Evolutionary conservation across 139 green algal genomes (phyloP), one percentile per base, ranked within the genome.

Genomic region (Gonium pectorale): DNA sequence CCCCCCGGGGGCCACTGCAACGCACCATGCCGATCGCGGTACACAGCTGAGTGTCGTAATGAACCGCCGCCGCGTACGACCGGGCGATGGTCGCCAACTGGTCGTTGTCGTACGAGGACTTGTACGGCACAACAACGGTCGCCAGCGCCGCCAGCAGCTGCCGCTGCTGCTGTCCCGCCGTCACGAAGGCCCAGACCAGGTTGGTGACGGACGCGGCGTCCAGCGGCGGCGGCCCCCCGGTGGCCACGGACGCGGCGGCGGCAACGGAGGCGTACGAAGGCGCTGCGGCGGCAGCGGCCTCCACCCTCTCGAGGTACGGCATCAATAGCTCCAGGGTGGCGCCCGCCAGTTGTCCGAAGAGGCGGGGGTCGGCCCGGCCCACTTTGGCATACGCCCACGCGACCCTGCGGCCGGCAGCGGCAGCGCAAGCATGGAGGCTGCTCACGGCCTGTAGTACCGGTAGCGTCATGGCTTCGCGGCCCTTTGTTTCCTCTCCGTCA

Each of bases 321-420:
- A 33, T 41, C 77, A 83, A n/a, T 5, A 66, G 17, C 31, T 5
- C 31, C 0, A 52, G 44, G 3, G 43, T 31, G 43, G 77, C 60
- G 19, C 43, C 62, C 1, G 77, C 31, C 2, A 83, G 29, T 2
- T 38, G 19, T 43, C 73, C 77, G 22, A 60, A 54, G 31, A 83
- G 62, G 46, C 62, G 62, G 2, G 27, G 3, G 4, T 73, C 60
- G 33, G n/a, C 27, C 3, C 21, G n/a, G 44, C 43, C 60, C 17
- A 73, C 77, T 22, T 46, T 52, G 60, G 77, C 62, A 33, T 66
- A 83, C 7, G 77, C 77, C 77, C 77, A 83, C 0, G 77, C 77
- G 40, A 83, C 27, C 60, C 77, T 83, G 77, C 3, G 9, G 5
- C n/a, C n/a, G n/a, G n/a, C n/a, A n/a, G n/a, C n/a, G n/a, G n/a